A percentile compares a stretch with the other conserved stretches of the same genome.
These are phyloP conservation scores for Aegilops umbellulata DNA, from an alignment of 176 grass and related monocot genomes.

Conservation along the genomic window DNA sequence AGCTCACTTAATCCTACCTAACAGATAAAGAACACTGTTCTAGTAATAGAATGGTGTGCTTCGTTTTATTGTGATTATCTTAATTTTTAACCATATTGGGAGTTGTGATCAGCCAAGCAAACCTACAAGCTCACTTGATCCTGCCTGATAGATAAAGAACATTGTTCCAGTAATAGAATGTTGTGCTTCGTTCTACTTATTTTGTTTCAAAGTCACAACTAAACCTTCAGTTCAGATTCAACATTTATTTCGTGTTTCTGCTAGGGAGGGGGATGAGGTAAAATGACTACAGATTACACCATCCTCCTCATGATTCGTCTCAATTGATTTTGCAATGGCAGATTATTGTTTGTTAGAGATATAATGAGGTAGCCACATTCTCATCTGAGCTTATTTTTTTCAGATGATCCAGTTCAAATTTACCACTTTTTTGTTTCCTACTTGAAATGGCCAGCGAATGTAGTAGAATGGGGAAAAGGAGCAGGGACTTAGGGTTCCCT, in stretches of 20 bases:
- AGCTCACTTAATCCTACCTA: background rate
- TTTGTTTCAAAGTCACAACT: background rate
- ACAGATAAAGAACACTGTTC: background rate
- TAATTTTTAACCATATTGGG: background rate
- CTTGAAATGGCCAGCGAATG: background rate
- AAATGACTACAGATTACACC: background rate
- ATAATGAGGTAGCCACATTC: background rate
- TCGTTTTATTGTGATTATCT: background rate
- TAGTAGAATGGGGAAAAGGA: background rate
- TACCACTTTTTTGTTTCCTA: background rate
- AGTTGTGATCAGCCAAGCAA: background rate
- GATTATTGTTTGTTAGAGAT: background rate
- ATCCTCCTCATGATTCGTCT: background rate
- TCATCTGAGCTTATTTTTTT: constrained; percentile 13
- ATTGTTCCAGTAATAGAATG: constrained; percentile 3
- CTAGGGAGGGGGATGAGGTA: background rate
- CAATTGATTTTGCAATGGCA: background rate
- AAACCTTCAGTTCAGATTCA: background rate
- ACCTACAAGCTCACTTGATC: background rate
- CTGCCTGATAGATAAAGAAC: background rate
- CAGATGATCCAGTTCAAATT: background rate
- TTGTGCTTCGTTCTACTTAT: background rate
- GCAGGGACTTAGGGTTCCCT: background rate
- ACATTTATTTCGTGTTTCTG: background rate
- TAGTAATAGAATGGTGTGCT: constrained; percentile 2